Evolutionary conservation across 345 rosid genomes (phyloP).

Genomic region (Gossypium sturtianum): DNA sequence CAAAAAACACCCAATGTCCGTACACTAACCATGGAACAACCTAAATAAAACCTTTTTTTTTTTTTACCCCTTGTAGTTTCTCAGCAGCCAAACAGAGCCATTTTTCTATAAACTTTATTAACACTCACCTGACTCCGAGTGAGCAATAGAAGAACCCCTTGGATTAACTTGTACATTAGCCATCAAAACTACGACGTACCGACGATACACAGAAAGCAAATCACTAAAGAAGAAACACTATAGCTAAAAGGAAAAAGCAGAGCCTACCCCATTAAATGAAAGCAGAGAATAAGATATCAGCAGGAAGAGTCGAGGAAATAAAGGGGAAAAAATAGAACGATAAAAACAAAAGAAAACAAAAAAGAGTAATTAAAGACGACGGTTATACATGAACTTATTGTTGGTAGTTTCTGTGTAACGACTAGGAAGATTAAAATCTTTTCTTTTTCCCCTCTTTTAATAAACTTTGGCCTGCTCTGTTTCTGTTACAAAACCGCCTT

Average conservation of each 20-base stretch:
- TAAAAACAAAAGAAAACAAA: neutral
- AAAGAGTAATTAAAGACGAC: conserved; percentile 8
- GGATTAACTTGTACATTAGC: conserved; percentile 37
- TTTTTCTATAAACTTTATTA: neutral
- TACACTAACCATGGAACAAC: neutral
- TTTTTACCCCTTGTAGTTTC: neutral
- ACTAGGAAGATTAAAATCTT: conserved; percentile 10
- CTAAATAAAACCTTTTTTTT: conserved; percentile 8
- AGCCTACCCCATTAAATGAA: conserved; percentile 47
- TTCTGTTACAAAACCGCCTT: conserved; percentile 38
- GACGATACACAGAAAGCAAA: neutral
- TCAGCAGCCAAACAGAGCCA: conserved; percentile 19
- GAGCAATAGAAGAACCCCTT: conserved; percentile 26
- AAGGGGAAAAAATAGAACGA: neutral
- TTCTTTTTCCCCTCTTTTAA: neutral
- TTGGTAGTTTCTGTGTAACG: conserved; percentile 20
- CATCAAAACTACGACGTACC: conserved; percentile 24
- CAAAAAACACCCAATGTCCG: neutral
- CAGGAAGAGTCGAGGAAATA: neutral
- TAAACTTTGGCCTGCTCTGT: conserved; percentile 12
- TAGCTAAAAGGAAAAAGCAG: neutral
- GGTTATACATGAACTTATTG: conserved; percentile 25
- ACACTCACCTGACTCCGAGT: conserved; percentile 32
- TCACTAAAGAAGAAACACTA: neutral
- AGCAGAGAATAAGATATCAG: conserved; percentile 17